Conservation (phyloP, 2,329 filamentous ascomycete genomes). For the Xylaria sp. region DNA sequence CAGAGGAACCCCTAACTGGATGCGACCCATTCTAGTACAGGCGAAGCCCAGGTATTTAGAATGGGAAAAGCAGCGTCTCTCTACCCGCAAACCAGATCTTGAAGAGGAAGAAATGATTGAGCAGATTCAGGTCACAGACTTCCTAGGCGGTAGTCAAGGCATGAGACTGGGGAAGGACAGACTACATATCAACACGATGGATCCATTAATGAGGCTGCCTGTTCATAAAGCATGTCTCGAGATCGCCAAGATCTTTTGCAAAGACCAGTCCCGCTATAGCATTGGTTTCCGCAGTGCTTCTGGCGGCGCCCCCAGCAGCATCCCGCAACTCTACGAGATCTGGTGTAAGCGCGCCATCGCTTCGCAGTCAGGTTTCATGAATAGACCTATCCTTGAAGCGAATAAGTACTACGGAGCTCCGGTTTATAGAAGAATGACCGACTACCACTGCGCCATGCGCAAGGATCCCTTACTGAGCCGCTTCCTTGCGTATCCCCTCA, state of each 20-base stretch:
- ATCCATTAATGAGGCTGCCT: conserved; percentile 37
- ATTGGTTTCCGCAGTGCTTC: conserved; percentile 31
- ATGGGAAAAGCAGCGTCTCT: conserved; percentile 27
- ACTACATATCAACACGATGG: conserved; percentile 26
- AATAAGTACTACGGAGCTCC: conserved; percentile 27
- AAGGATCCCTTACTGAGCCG: not conserved
- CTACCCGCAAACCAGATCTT: not conserved
- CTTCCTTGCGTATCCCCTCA: conserved; percentile 28
- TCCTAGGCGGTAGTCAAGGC: conserved; percentile 28
- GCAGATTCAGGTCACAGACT: conserved; percentile 3
- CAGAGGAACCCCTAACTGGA: conserved; percentile 30
- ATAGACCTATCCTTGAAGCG: conserved; percentile 32
- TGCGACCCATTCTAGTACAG: conserved; percentile 34
- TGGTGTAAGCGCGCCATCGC: conserved; percentile 42
- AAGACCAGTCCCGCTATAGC: conserved; percentile 27
- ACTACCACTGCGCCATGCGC: not conserved
- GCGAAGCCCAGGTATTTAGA: conserved; percentile 28
- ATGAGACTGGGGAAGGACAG: conserved; percentile 4
- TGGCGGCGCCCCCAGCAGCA: conserved; percentile 35
- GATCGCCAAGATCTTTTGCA: conserved; percentile 37
- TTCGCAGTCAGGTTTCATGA: conserved; percentile 19
- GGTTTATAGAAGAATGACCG: not conserved
- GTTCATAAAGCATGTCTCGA: conserved; percentile 38
- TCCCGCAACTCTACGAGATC: conserved; percentile 43
- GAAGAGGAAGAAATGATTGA: conserved; percentile 14